Conservation (phyloP, 768 basidiomycete genomes). For the Termitomyces sp. region DNA sequence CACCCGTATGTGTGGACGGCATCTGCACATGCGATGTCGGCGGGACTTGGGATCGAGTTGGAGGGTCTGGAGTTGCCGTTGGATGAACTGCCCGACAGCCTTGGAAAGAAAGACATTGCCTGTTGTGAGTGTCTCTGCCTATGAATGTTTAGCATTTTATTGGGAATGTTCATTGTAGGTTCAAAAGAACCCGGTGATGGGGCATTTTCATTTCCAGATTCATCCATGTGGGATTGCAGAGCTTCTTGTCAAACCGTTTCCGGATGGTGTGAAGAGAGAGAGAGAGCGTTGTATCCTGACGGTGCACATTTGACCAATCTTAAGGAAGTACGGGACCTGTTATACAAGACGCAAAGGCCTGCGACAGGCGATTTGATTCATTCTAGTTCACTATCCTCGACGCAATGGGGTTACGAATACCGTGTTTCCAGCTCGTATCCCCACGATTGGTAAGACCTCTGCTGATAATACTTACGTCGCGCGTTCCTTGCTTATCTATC, state of each 20-base stretch:
- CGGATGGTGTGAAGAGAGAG: conserved; percentile 52
- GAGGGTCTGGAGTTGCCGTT: conserved; percentile 72
- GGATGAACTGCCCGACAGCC: conserved; percentile 57
- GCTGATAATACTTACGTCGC: no score
- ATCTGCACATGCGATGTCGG: conserved; percentile 66
- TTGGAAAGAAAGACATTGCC: conserved; percentile 88
- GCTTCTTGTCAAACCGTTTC: conserved; percentile 73
- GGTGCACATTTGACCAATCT: conserved; percentile 77
- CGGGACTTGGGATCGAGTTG: conserved; percentile 79
- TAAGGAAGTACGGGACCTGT: conserved; percentile 62
- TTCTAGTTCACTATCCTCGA: background rate
- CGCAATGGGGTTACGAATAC: background rate
- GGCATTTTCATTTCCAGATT: conserved; percentile 82
- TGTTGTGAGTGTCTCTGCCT: conserved; percentile 40
- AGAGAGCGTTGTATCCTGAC: conserved; percentile 80
- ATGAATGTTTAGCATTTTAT: conserved; percentile 1
- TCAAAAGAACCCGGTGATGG: conserved; percentile 93
- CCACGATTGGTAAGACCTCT: conserved; percentile 67
- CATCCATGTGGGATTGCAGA: conserved; percentile 77
- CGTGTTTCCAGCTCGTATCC: conserved; percentile 58
- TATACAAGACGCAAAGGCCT: conserved; percentile 88
- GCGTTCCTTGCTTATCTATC: background rate
- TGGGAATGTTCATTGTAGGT: conserved; percentile 38
- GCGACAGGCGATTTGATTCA: conserved; percentile 56
- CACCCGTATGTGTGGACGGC: conserved; percentile 94